Evolutionary conservation across 2,329 filamentous ascomycete species (phyloP), one percentile per base, ranked within the genome.

Genomic region (Fusarium sp.): DNA sequence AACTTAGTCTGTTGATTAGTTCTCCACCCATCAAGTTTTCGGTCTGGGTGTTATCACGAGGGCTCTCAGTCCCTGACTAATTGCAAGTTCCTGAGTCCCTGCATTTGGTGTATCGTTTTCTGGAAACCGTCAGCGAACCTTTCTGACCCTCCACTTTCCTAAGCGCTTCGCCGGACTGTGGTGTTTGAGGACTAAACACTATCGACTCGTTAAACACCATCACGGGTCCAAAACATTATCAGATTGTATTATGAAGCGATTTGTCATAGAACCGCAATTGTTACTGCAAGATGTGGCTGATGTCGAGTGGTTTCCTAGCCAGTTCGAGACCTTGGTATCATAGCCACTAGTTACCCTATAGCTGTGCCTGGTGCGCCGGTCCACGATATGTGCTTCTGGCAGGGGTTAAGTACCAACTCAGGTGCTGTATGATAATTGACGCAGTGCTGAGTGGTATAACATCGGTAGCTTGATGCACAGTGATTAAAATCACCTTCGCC

Each of bases 21-120:
- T 31, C 59, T 52, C 39, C n/a, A 36, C 39, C 24, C 36, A 18
- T 39, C 49, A 60, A 36, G 18, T 31, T 49, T 55, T 52, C 22
- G 18, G 38, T 63, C 15, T 52, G 50, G 53, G 28, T 56, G 52
- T 50, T 58, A 59, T 61, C 62, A 59, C 58, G 49, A 69, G 57
- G 60, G 46, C 44, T 53, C 38, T 56, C 20, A 36, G 57, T 63
- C 42, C 66, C 56, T 67, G 53, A 44, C 53, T 53, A 63, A 38
- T 45, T 36, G 40, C 17, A 33, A 50, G 50, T 57, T 59, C 54
- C 69, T 58, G 58, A 58, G 67, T 49, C 66, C 71, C 67, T 74
- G 69, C 66, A 63, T 73, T 40, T 64, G 40, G 45, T 55, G 24
- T 51, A 48, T 60, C 48, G 48, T 24, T 54, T 63, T 61, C 53